These are phyloP conservation scores for Candida andamanensis DNA, from an alignment of 805 yeast genomes.

Conservation along the genomic window DNA sequence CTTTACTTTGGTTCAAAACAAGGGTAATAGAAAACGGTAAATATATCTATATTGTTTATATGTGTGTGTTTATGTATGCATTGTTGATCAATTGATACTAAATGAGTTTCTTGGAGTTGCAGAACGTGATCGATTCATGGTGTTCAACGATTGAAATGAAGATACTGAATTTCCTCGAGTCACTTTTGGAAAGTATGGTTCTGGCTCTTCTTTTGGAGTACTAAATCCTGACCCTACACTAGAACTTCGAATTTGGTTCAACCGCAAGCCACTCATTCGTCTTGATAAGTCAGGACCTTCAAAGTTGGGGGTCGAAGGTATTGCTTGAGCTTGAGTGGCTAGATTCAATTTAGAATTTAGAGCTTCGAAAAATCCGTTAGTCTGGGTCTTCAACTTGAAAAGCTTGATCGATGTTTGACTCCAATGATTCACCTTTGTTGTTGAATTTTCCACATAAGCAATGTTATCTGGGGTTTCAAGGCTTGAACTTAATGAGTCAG, in stretches of 20 bases:
- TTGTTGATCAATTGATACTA: constrained; percentile 12
- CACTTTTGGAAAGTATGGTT: constrained; percentile 11
- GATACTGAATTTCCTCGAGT: constrained; percentile 26
- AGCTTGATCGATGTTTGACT: constrained; percentile 43
- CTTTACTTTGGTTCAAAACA: constrained; percentile 78
- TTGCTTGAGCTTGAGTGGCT: constrained; percentile 9
- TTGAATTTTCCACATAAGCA: constrained; percentile 23
- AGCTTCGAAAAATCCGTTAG: constrained; percentile 17
- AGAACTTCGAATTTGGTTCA: constrained; percentile 24
- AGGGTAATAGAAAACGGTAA: constrained; percentile 38
- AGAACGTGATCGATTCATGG: constrained; percentile 31
- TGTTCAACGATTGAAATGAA: constrained; percentile 36
- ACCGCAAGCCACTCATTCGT: constrained; percentile 42
- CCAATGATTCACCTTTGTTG: constrained; percentile 47
- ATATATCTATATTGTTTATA: neutral
- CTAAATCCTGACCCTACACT: constrained; percentile 16
- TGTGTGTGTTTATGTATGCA: constrained; percentile 1
- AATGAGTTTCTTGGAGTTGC: constrained; percentile 33
- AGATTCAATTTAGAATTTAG: constrained; percentile 9
- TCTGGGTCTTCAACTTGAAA: constrained; percentile 36
- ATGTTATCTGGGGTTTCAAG: constrained; percentile 10
- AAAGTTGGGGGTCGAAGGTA: constrained; percentile 30
- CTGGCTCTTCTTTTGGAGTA: constrained; percentile 30
- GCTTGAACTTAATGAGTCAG: constrained; percentile 6
- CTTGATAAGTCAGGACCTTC: constrained; percentile 47